These are phyloP conservation scores for Ceratocystis cacaofunesta DNA, from an alignment of 2,329 filamentous ascomycete species.

Conservation along the genomic window DNA sequence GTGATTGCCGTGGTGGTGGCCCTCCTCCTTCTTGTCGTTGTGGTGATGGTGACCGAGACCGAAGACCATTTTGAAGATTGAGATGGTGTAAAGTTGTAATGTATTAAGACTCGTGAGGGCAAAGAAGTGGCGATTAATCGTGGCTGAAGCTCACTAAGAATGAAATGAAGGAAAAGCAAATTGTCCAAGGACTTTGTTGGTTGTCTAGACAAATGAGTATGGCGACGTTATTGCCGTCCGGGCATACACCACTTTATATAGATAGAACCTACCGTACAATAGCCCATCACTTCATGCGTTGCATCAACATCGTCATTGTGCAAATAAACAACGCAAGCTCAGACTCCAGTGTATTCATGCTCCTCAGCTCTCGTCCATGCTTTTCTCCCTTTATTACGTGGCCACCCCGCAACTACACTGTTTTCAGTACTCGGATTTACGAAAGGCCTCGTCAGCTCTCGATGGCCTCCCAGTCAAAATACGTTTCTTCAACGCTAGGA, in stretches of 20 bases:
- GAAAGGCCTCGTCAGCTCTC: slow-evolving; percentile 11
- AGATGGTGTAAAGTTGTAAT: neutral
- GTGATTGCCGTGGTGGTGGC: neutral
- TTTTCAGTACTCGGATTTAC: slow-evolving; percentile 8
- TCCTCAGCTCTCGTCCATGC: neutral
- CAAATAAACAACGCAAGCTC: neutral
- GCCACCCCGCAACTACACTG: slow-evolving; percentile 4
- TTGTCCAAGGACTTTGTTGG: neutral
- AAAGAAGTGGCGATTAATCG: neutral
- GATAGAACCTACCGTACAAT: neutral
- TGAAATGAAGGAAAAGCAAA: neutral
- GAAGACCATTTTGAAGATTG: slow-evolving; percentile 12
- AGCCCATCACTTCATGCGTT: neutral
- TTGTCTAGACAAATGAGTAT: neutral
- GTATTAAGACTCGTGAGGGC: no score
- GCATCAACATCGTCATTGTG: neutral
- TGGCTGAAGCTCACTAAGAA: neutral
- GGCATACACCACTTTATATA: neutral
- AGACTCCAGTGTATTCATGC: neutral
- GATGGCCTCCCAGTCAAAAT: neutral
- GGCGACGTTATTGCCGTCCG: neutral
- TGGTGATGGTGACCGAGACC: slow-evolving; percentile 11
- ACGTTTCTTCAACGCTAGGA: neutral
- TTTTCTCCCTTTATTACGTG: slow-evolving; percentile 7
- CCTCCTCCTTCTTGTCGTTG: neutral